These are phyloP conservation scores for Verticillium albo-atrum DNA, from an alignment of 2,329 filamentous ascomycete genomes.

Conservation along the genomic window DNA sequence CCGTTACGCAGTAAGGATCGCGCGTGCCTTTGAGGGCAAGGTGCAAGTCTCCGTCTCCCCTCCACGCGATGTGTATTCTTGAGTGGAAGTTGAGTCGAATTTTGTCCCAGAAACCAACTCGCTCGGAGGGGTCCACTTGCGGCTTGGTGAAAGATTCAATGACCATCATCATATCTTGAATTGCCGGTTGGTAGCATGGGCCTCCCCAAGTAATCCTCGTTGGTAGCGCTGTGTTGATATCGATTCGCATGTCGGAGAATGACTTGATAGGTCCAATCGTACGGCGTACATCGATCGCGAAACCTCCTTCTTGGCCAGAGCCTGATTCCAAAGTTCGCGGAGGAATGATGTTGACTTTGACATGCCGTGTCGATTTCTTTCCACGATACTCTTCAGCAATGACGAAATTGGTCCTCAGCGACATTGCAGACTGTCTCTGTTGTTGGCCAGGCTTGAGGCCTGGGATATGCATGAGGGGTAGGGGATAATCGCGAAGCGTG, in stretches of 20 bases:
- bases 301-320: constrained; percentile 56
- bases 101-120: constrained; percentile 98
- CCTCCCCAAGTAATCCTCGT: constrained; percentile 90
- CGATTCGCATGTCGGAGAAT: constrained; percentile 86
- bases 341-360: constrained; percentile 80
- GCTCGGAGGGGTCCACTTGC: constrained; percentile 86
- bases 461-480: constrained; percentile 88
- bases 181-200: constrained; percentile 93
- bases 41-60: constrained; percentile 92
- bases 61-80: constrained; percentile 83
- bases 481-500: constrained; percentile 86
- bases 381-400: constrained; percentile 91
- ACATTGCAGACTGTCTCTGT: constrained; percentile 73
- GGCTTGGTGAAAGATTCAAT: constrained; percentile 97
- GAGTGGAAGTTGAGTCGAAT: constrained; percentile 93
- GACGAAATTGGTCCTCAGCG: constrained; percentile 85
- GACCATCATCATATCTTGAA: constrained; percentile 99
- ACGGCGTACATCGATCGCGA: constrained; percentile 79
- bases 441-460: constrained; percentile 76
- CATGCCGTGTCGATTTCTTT: constrained; percentile 71
- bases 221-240: constrained; percentile 88
- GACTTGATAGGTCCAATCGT: constrained; percentile 95
- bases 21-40: constrained; percentile 85
- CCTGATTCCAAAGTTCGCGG: constrained; percentile 56
- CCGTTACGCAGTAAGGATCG: constrained; percentile 90